Evolutionary conservation across 2,329 filamentous ascomycete genomes (phyloP).

Genomic region (Xylariaceae sp.): DNA sequence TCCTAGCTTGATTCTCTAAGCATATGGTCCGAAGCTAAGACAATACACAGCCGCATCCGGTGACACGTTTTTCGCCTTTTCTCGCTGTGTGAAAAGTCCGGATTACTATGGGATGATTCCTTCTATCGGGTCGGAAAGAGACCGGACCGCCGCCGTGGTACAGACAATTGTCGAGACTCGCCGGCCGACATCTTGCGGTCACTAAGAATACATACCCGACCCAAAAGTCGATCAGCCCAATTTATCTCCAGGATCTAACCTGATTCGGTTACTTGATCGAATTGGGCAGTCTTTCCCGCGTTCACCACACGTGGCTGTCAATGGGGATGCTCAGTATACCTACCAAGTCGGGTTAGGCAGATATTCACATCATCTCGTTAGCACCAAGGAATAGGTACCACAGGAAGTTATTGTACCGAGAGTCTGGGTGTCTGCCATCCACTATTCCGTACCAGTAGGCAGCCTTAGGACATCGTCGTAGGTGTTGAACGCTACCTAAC

Average conservation of each 20-base stretch:
- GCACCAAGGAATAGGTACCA: too few relatives aligned
- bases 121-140: conserved; percentile 6
- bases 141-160: neutral
- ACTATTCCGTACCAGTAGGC: too few relatives aligned
- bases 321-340: neutral
- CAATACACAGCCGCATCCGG: conserved; percentile 17
- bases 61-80: conserved; percentile 14
- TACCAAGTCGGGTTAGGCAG: neutral
- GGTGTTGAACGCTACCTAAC: too few relatives aligned
- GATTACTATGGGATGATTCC: neutral
- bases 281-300: neutral
- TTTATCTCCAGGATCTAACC: neutral
- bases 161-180: neutral
- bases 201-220: neutral
- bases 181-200: neutral
- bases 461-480: too few relatives aligned
- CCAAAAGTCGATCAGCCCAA: neutral
- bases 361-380: neutral
- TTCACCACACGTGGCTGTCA: neutral
- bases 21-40: conserved; percentile 5
- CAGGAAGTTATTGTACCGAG: too few relatives aligned
- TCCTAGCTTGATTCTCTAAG: neutral
- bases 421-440: too few relatives aligned
- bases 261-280: neutral
- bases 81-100: neutral